Percentiles rank a stretch among this genome's conserved stretches.
Evolutionary conservation across 2,329 filamentous ascomycete species (phyloP).

Genomic region (Xylariaceae sp.): DNA sequence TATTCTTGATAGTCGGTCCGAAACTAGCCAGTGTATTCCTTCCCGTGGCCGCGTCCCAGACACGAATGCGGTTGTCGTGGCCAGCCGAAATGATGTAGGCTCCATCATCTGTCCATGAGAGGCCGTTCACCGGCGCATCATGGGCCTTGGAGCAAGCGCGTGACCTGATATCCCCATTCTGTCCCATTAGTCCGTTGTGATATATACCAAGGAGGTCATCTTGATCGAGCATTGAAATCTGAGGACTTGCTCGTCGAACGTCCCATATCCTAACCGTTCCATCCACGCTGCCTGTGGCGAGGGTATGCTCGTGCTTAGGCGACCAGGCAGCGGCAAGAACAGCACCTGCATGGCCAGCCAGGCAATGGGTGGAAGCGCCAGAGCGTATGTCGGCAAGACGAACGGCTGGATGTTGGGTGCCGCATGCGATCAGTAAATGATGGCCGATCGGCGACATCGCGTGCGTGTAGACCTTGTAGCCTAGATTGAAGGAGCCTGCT

Average conservation of each 20-base stretch:
- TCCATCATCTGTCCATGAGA: conserved; percentile 80
- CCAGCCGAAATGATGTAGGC: conserved; percentile 72
- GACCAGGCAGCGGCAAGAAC: conserved; percentile 74
- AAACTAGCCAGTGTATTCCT: conserved; percentile 87
- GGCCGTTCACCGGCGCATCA: conserved; percentile 73
- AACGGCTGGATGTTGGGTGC: conserved; percentile 78
- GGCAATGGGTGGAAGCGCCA: conserved; percentile 66
- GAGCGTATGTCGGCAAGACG: conserved; percentile 82
- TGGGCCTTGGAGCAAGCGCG: conserved; percentile 62
- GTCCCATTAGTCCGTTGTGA: conserved; percentile 35
- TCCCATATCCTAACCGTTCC: conserved; percentile 84
- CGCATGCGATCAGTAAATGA: conserved; percentile 78
- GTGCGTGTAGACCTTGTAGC: conserved; percentile 68
- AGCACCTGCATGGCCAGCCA: conserved; percentile 63
- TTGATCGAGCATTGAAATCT: conserved; percentile 73
- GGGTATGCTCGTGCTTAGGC: conserved; percentile 68
- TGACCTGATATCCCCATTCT: conserved; percentile 29
- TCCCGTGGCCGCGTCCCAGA: conserved; percentile 78
- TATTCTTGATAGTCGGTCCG: conserved; percentile 74
- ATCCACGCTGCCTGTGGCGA: conserved; percentile 81
- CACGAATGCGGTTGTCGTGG: conserved; percentile 76
- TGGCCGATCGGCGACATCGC: conserved; percentile 67
- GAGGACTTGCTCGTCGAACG: conserved; percentile 69
- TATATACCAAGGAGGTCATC: conserved; percentile 72
- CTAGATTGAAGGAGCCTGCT: conserved; percentile 63